A percentile compares a stretch with the other conserved stretches of the same genome.
These are phyloP conservation scores for Sugiyamaella qingdaonensis DNA, from an alignment of 805 yeast genomes.

Conservation along the genomic window DNA sequence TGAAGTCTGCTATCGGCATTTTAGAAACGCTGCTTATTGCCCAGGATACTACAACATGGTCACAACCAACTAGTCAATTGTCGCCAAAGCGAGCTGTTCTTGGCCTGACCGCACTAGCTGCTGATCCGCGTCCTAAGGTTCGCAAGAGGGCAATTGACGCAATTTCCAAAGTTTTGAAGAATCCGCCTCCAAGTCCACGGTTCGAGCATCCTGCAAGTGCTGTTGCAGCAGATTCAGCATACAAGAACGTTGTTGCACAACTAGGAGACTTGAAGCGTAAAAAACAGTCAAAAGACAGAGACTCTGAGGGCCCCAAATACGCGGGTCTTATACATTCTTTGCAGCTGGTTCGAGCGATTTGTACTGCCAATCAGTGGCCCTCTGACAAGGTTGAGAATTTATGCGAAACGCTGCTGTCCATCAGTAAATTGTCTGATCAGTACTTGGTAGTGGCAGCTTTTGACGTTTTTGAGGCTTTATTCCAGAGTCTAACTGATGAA, in stretches of 20 bases:
- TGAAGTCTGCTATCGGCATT: constrained; percentile 80
- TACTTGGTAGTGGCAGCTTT: constrained; percentile 78
- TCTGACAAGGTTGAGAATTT: constrained; percentile 58
- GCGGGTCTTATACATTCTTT: constrained; percentile 65
- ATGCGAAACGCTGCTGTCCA: constrained; percentile 70
- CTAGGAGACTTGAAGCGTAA: constrained; percentile 32
- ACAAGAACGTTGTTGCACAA: constrained; percentile 49
- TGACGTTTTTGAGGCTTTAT: constrained; percentile 75
- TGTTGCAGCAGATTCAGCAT: constrained; percentile 62
- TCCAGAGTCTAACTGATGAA: constrained; percentile 54
- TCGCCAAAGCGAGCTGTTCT: constrained; percentile 80
- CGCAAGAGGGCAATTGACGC: constrained; percentile 94
- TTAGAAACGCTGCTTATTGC: constrained; percentile 73
- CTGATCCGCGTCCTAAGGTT: constrained; percentile 91
- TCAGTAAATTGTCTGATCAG: constrained; percentile 81
- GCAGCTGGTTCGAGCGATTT: constrained; percentile 68
- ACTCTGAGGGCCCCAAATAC: constrained; percentile 28
- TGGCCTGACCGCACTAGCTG: constrained; percentile 70
- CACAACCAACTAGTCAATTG: constrained; percentile 31
- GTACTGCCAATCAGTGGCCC: constrained; percentile 83
- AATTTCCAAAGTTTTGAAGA: constrained; percentile 54
- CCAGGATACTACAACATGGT: constrained; percentile 81
- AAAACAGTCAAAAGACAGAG: constrained; percentile 34
- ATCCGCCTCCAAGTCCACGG: constrained; percentile 74
- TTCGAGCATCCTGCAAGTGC: constrained; percentile 74